phyloP scores from a whole-genome alignment of 805 yeast genomes.

The Myxozyma melibiosi region DNA sequence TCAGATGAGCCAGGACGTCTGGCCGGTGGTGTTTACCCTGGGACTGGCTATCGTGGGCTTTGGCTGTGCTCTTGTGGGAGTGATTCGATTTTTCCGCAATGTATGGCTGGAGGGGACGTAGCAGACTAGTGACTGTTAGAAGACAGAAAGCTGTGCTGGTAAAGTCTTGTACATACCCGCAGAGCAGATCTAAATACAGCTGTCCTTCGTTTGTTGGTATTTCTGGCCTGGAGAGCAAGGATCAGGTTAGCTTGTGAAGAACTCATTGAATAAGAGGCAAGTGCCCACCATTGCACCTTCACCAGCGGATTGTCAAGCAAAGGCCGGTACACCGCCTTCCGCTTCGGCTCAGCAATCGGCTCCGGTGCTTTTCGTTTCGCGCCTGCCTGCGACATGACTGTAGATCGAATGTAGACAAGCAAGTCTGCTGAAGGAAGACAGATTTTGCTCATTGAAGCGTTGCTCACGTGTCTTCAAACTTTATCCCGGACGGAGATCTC shows the following conservation, averaged over 20 bases:
- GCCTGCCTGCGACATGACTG: neutral
- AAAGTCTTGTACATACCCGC: neutral
- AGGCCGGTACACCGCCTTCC: slow-evolving; percentile 35
- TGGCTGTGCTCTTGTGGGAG: neutral
- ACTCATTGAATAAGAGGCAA: too few species aligned
- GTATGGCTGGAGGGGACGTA: slow-evolving; percentile 15
- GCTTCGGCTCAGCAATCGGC: slow-evolving; percentile 17
- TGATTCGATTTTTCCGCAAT: slow-evolving; percentile 4
- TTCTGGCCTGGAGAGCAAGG: slow-evolving; percentile 29
- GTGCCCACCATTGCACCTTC: slow-evolving; percentile 21
- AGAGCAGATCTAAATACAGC: slow-evolving; percentile 22
- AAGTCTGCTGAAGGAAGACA: too few species aligned
- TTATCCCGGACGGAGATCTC: too few species aligned
- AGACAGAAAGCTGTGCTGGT: neutral
- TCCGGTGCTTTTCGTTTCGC: slow-evolving; percentile 1
- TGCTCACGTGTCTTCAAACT: slow-evolving; percentile 1
- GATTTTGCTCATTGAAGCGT: too few species aligned
- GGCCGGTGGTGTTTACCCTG: slow-evolving; percentile 10
- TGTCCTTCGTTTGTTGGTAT: slow-evolving; percentile 18
- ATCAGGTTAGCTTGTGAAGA: too few species aligned
- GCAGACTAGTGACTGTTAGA: slow-evolving; percentile 4
- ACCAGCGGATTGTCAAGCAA: slow-evolving; percentile 38
- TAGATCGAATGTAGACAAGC: too few species aligned
- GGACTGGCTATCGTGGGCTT: neutral
- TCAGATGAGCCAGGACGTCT: slow-evolving; percentile 11